Conservation (phyloP, 106 monocot genomes). For the Allium cepa region DNA sequence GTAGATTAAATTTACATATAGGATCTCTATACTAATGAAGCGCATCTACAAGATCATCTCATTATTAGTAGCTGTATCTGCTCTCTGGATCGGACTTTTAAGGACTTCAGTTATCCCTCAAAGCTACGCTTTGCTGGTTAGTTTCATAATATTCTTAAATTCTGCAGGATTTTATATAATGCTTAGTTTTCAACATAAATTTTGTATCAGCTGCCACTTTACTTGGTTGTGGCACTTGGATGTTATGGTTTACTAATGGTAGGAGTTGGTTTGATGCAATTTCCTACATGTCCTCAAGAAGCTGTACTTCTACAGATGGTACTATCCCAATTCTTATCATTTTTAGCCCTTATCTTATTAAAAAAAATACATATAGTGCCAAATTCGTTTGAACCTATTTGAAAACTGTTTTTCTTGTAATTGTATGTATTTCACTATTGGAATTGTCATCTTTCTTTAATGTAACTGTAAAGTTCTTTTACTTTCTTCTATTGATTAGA, state of each 20-base stretch:
- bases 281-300: conserved; percentile 94
- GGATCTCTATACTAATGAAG: conserved; percentile 45
- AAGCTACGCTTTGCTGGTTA: conserved; percentile 82
- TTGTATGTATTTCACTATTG: too few species aligned
- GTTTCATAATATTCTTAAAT: conserved; percentile 19
- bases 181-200: neutral
- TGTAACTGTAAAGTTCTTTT: too few species aligned
- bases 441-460: too few species aligned
- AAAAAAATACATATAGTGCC: too few species aligned
- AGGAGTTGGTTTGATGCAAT: conserved; percentile 85
- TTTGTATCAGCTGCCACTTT: conserved; percentile 73
- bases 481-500: too few species aligned
- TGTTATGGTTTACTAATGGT: conserved; percentile 98
- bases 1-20: neutral
- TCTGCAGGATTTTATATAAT: neutral
- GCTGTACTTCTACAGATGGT: conserved; percentile 83
- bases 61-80: conserved; percentile 49
- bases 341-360: too few species aligned
- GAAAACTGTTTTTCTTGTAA: too few species aligned
- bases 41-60: conserved; percentile 77
- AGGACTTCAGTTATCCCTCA: conserved; percentile 56
- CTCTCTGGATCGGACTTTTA: conserved; percentile 70
- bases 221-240: conserved; percentile 66
- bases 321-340: too few species aligned
- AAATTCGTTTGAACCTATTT: too few species aligned